Evolutionary conservation across 2,329 filamentous ascomycete genomes (phyloP).

Genomic region (Neurospora sp.): DNA sequence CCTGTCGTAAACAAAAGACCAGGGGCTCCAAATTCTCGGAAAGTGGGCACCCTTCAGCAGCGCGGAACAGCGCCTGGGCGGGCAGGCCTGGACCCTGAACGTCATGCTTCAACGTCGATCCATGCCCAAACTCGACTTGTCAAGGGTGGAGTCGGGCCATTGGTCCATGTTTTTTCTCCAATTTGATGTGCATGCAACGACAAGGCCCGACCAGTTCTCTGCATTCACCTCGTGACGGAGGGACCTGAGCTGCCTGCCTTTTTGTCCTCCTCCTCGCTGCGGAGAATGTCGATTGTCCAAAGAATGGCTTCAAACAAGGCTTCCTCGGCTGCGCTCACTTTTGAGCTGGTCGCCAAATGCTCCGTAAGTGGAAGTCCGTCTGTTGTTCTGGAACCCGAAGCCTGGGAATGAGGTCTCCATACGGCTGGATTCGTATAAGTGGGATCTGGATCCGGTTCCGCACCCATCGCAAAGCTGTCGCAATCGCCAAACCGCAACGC

Average conservation of each 20-base stretch:
- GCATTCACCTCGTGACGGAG: not conserved
- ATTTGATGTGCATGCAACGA: not conserved
- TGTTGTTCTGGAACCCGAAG: conserved; percentile 6
- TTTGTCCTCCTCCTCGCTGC: conserved; percentile 1
- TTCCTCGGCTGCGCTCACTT: conserved; percentile 58
- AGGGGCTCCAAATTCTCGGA: not conserved
- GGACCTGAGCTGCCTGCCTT: not conserved
- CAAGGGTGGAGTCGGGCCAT: not conserved
- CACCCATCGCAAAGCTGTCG: not conserved
- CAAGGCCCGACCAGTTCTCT: not conserved
- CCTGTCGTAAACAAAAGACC: not conserved
- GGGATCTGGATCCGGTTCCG: not conserved
- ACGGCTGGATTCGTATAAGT: not conserved
- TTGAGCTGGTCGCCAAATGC: conserved; percentile 68
- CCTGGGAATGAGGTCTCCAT: not conserved
- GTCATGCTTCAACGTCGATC: not conserved
- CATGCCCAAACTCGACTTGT: not conserved
- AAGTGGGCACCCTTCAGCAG: not conserved
- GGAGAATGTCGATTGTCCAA: conserved; percentile 21
- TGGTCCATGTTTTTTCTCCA: not conserved
- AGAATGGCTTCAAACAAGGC: conserved; percentile 40
- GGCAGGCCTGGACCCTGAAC: not conserved
- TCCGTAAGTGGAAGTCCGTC: conserved; percentile 49
- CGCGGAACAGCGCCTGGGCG: not conserved
- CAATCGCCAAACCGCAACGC: not conserved